A percentile compares a stretch with the other conserved stretches of the same genome.
Evolutionary conservation across 1,284 basidiomycete genomes (phyloP).

Genomic region (Vanrija humicola): DNA sequence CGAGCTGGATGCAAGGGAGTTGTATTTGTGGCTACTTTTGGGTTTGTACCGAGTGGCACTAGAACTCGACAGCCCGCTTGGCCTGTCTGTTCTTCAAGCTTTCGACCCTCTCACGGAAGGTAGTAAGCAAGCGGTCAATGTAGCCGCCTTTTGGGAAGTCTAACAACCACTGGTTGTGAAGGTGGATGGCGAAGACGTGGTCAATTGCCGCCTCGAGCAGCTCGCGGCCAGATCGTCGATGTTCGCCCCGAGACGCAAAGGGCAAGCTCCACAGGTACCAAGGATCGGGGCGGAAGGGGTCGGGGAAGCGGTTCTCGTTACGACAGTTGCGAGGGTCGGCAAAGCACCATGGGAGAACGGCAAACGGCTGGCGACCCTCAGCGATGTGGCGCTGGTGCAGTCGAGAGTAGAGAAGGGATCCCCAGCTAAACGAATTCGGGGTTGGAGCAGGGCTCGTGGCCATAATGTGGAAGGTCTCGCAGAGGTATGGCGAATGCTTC

Average conservation of each 20-base stretch:
- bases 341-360: conserved; percentile 88
- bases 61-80: no score
- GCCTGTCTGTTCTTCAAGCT: neutral
- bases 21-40: no score
- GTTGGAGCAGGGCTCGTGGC: conserved; percentile 65
- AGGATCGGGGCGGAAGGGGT: conserved; percentile 72
- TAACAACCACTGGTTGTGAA: conserved; percentile 92
- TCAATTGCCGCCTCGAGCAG: conserved; percentile 61
- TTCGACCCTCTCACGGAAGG: conserved; percentile 55
- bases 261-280: conserved; percentile 57
- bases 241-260: conserved; percentile 53
- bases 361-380: conserved; percentile 70
- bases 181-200: conserved; percentile 76
- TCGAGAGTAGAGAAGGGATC: conserved; percentile 79
- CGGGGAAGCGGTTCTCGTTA: conserved; percentile 83
- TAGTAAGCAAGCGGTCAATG: conserved; percentile 68
- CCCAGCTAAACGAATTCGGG: conserved; percentile 82
- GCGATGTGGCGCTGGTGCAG: conserved; percentile 77
- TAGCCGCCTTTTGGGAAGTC: conserved; percentile 70
- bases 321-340: conserved; percentile 81
- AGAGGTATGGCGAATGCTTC: conserved; percentile 82
- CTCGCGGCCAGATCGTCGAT: conserved; percentile 27
- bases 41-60: no score
- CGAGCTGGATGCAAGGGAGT: no score
- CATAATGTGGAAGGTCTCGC: conserved; percentile 91